Base-by-base conservation (phyloP, 1,139 yeast genomes). In the Suzukiozyma palmioleophila region DNA sequence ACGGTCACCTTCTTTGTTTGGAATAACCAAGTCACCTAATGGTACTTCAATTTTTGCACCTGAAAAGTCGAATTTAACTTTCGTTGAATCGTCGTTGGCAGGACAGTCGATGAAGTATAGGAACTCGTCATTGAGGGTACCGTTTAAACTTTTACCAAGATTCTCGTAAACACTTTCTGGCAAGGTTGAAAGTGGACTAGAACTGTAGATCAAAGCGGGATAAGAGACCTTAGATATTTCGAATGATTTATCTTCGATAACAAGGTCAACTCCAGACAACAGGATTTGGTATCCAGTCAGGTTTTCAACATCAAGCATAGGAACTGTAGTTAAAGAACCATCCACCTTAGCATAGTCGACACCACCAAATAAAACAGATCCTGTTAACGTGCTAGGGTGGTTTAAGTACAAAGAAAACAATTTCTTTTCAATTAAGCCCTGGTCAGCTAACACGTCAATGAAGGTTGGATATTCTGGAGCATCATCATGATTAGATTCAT, bases 171-270 rank as follows among this genome's bases (percentile, higher is more conserved):
- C 50, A n/a, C 47, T 53, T 1, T 50, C 37, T 15, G 87, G 84
- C 2, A 80, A 56, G 46, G 71, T 73, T 4, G 83, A 68, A 36
- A 78, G 58, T 2, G 89, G 77, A 8, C 89, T 75, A 34, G 92
- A 92, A 28, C 16, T 28, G 10, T 28, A 9, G 5, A 28, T 10
- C 10, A 3, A 7, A 13, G 16, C 31, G 4, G 14, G 31, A 13
- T 37, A 24, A 8, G 21, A 9, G 10, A 6, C 26, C 10, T 26
- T 11, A 22, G 28, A 29, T 3, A 35, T 35, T 18, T 18, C 11
- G 21, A 21, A 13, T 1, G 27, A 16, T 11, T 22, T 22, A 7
- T 28, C n/a, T 6, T 26, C 32, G n/a, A 14, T 30, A 11, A n/a
- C 32, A 10, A 35, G 12, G 11, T 41, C 24, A 7, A 36, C 31